Evolutionary conservation across 192 early-diverging fungal species (phyloP), one percentile per base, ranked within the genome.

Genomic region (Backusella psychrophila): DNA sequence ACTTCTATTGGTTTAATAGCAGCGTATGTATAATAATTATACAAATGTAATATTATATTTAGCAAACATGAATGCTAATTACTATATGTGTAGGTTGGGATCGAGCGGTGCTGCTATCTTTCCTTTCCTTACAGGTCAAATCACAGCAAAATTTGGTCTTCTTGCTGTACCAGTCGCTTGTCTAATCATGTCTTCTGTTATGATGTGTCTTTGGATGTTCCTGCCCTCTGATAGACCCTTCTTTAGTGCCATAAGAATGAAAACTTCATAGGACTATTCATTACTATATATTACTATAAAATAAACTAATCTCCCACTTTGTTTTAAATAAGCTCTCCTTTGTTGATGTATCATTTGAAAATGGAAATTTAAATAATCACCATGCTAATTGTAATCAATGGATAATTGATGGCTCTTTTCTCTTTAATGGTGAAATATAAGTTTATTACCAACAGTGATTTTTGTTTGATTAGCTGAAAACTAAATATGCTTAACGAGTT

Each of bases 1-100:
- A 82, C 77, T 0, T 70, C 77, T 2, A 72, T 82, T 59, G 81
- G 81, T 5, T 82, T 82, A 53, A 63, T 82, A 29, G 56, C 71
- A 17, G 76, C 77, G 79, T 80, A 76, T 68, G 39, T 72, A 33
- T 49, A 11, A 26, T 36, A 26, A 8, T 14, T 53, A 53, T 53
- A 53, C 7, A 53, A 8, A 8, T 6, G 6, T 21, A 59, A 23
- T 21, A 59, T 23, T 12, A 3, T 26, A 12, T 59, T 21, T 21
- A 21, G 21, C 33, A 26, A 53, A 39, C 19, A 9, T 21, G 9
- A 6, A 9, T 56, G 7, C 2, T 9, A 9, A 56, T 0, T 21
- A 67, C 35, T 36, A 59, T 42, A 34, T 46, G 6, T 39, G 29
- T 77, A 77, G 75, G 14, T 66, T 82, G 66, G 81, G 81, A 26